Evolutionary conservation across 163 green algal species (phyloP), one percentile per base, ranked within the genome.

Genomic region (Scenedesmus sp.): DNA sequence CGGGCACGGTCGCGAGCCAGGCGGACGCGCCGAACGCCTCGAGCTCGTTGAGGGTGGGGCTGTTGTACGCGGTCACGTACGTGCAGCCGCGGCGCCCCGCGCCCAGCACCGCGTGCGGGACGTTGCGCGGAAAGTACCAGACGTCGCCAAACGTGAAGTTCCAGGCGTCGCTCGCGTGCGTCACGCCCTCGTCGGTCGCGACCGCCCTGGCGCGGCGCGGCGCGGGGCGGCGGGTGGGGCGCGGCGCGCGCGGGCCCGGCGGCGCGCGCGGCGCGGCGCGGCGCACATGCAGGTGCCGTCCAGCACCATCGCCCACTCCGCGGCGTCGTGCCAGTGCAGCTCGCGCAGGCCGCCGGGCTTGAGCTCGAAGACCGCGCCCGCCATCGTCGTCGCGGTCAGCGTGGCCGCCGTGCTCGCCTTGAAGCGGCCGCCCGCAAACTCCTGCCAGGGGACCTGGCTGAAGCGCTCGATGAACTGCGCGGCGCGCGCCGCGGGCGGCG

Each of bases 321-420:
- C 58, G 20, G 54, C 71, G 31, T 72, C 71, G 63, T 80, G 71
- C 71, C 71, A 80, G 45, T 80, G 71, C 45, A 80, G 58, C 58
- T 80, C 71, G 4, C 71, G 39, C 28, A 80, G n/a, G 15, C 71
- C 71, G 9, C 71, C 71, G 26, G 56, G 39, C 15, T 72, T 80
- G 24, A 80, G n/a, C 28, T 80, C 20, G 13, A 72, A 63, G 39
- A 80, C 29, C 24, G 71, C 71, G 15, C 71, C 71, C 11, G 71
- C 45, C 7, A 80, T 80, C 26, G 71, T 80, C 18, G 11, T 72
- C 28, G 44, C 71, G n/a, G 58, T 54, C 11, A 80, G 44, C 1
- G 71, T 80, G 29, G 58, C 58, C 26, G 63, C 71, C 2, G 71
- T 80, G 47, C 57, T 72, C 13, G 58, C 58, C 36, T 80, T 80